phyloP scores from a whole-genome alignment of 192 early-diverging fungal species.

The Coemansia pectinata region DNA sequence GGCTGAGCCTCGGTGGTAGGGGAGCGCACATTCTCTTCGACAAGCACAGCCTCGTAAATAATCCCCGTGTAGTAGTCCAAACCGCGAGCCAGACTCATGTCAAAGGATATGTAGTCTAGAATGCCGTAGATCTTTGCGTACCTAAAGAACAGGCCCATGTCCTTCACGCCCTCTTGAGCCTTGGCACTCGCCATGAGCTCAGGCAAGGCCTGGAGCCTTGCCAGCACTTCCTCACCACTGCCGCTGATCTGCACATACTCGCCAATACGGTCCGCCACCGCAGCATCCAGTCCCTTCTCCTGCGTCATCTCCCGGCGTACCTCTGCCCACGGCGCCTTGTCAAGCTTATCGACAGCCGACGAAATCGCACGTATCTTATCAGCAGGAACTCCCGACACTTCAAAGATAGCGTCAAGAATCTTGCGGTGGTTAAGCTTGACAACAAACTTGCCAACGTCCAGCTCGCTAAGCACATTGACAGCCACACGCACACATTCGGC shows the following conservation, averaged over 20 bases:
- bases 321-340: constrained; percentile 94
- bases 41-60: constrained; percentile 93
- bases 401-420: constrained; percentile 97
- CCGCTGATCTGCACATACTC: constrained; percentile 85
- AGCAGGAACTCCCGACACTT: constrained; percentile 89
- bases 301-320: constrained; percentile 92
- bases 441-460: constrained; percentile 87
- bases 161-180: constrained; percentile 78
- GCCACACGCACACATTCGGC: constrained; percentile 83
- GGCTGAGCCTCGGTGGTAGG: constrained; percentile 17
- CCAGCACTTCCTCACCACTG: constrained; percentile 69
- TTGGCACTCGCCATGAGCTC: constrained; percentile 65
- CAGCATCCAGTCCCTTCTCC: constrained; percentile 82
- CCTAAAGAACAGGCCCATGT: constrained; percentile 82
- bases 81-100: constrained; percentile 94
- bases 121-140: constrained; percentile 85
- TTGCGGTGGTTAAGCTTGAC: constrained; percentile 98
- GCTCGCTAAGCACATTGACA: constrained; percentile 73
- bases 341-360: constrained; percentile 97
- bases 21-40: constrained; percentile 42
- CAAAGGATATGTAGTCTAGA: constrained; percentile 72
- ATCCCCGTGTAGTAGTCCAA: constrained; percentile 99
- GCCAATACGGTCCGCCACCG: constrained; percentile 89
- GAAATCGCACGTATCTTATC: constrained; percentile 90
- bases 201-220: constrained; percentile 65